phyloP scores from a whole-genome alignment of 1,139 yeast species.

The Entelexis sorbosivorans region DNA sequence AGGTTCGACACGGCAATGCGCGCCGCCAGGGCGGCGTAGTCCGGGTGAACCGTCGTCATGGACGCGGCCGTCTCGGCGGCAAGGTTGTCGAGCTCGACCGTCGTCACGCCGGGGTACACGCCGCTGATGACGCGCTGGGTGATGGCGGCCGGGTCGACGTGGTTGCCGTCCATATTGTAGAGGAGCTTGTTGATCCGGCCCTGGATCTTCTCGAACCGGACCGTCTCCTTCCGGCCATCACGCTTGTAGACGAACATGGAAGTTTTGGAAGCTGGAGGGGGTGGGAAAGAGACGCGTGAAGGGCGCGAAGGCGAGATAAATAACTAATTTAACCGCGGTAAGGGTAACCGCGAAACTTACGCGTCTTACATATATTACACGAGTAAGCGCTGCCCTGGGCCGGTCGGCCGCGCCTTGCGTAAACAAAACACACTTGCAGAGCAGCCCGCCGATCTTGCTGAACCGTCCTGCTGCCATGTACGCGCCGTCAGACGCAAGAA shows the following conservation, averaged over 20 bases:
- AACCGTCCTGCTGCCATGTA: too few relatives aligned
- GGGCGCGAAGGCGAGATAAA: slow-evolving; percentile 9
- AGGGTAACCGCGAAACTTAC: slow-evolving; percentile 9
- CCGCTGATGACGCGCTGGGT: slow-evolving; percentile 84
- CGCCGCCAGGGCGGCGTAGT: slow-evolving; percentile 88
- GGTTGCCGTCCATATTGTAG: slow-evolving; percentile 71
- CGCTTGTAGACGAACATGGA: slow-evolving; percentile 47
- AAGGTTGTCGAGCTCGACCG: slow-evolving; percentile 80
- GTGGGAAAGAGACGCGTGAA: slow-evolving; percentile 4
- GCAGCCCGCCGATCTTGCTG: neutral
- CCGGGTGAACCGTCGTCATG: slow-evolving; percentile 95
- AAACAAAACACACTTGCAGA: neutral
- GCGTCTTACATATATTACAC: slow-evolving; percentile 6
- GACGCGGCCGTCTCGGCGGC: slow-evolving; percentile 97
- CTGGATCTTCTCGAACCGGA: slow-evolving; percentile 65
- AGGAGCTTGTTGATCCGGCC: slow-evolving; percentile 58
- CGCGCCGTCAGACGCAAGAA: too few relatives aligned
- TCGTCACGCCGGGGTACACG: slow-evolving; percentile 92
- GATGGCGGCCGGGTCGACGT: slow-evolving; percentile 79
- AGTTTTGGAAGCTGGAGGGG: neutral
- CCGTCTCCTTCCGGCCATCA: slow-evolving; percentile 78
- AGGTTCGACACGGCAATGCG: slow-evolving; percentile 85
- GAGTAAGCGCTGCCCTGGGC: slow-evolving; percentile 2
- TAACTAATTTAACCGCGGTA: slow-evolving; percentile 19
- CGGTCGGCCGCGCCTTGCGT: neutral